Evolutionary conservation across 805 yeast species (phyloP).

Genomic region (Spathaspora passalidarum): DNA sequence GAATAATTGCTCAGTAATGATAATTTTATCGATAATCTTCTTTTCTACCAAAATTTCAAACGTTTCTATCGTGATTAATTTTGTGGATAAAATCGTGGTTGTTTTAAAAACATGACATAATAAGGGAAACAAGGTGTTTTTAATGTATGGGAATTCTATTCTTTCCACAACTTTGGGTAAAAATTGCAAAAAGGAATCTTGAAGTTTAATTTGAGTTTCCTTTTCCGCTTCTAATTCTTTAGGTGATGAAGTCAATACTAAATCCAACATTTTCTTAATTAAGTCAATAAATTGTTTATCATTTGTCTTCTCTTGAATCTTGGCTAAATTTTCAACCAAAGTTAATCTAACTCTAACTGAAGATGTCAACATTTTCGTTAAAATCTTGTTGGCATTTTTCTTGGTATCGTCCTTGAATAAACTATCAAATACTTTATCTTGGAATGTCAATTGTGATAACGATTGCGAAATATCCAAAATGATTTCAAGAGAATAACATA

Average conservation of each 20-base stretch:
- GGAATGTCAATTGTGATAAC: conserved; percentile 74
- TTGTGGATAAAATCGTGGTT: conserved; percentile 80
- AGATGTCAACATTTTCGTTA: conserved; percentile 24
- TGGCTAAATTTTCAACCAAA: conserved; percentile 43
- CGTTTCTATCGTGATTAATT: conserved; percentile 61
- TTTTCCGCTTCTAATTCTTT: conserved; percentile 23
- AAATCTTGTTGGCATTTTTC: conserved; percentile 16
- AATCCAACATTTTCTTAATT: conserved; percentile 43
- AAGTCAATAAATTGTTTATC: conserved; percentile 49
- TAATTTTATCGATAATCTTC: conserved; percentile 65
- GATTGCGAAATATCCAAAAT: conserved; percentile 60
- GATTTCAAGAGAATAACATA: conserved; percentile 49
- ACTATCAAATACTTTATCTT: conserved; percentile 59
- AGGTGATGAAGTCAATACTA: conserved; percentile 24
- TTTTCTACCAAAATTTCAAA: conserved; percentile 55
- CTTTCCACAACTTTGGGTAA: conserved; percentile 40
- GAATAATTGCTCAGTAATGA: conserved; percentile 73
- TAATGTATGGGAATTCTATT: conserved; percentile 67
- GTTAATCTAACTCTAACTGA: conserved; percentile 32
- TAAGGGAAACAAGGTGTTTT: conserved; percentile 72
- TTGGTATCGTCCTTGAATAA: conserved; percentile 26
- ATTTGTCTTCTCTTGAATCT: conserved; percentile 48
- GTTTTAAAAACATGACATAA: conserved; percentile 72
- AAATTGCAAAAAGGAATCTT: conserved; percentile 50
- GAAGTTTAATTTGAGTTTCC: conserved; percentile 37